Base-by-base conservation (phyloP, 352 stramenopile genomes). In the Phytophthora pluvialis region DNA sequence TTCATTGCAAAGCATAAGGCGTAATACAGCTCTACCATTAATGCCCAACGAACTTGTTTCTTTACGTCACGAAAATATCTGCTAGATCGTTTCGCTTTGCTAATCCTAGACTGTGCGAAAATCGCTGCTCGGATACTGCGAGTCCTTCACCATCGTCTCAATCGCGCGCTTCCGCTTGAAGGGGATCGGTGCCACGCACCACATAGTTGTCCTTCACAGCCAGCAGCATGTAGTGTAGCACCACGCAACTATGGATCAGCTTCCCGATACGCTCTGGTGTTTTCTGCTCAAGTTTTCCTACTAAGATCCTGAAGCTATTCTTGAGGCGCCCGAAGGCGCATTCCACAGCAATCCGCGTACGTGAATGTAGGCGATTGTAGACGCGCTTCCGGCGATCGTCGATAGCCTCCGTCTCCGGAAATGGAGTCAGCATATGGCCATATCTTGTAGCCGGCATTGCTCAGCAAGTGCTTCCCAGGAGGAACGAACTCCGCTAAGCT, bases 251-350 rank as follows among this genome's bases (percentile, higher is more conserved):
- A 5, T 39, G 8, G 26, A 68, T 73, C 0, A 73, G 5, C 11
- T 73, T 57, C 10, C 31, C 13, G 11, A 57, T 26, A 13, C 33
- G n/a, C 4, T 47, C 26, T 13, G 59, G 33, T 12, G 50, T 44
- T 25, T 44, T 44, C 13, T 25, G 13, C 9, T 18, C 44, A 1
- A 57, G 31, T 12, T 63, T 62, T 9, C 44, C 44, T 7, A 50
- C 8, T 4, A 60, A 44, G 8, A 68, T 62, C 12, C 49, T 12
- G 26, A 62, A 56, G 5, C 36, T 18, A 42, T 64, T 70, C 54
- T 70, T 70, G 5, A 60, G 28, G 7, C 29, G 31, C 0, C 52
- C 52, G 35, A 70, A 70, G 6, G 53, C 53, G n/a, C 52, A 60
- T 28, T 70, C 53, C 3, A 70, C 61, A 18, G 36, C 25, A 54